Conservation (phyloP, 1,284 basidiomycete genomes). For the Trichosporon ovoides region DNA sequence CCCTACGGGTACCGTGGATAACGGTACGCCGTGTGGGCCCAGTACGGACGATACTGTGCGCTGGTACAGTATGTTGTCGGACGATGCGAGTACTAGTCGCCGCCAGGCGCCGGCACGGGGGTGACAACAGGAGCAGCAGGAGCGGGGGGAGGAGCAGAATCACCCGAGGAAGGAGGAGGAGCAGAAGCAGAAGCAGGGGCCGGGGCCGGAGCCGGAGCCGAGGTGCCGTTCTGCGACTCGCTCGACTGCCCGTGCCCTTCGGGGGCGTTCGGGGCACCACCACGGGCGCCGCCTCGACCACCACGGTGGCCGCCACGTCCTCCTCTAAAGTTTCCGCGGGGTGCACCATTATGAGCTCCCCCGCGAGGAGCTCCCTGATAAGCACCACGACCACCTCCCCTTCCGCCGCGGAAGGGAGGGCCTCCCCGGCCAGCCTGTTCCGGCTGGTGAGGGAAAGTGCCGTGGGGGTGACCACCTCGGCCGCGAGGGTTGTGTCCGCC, state of each 20-base stretch:
- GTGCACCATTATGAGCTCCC: slow-evolving; percentile 2
- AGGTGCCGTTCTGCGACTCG: not conserved
- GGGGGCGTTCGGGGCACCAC: not conserved
- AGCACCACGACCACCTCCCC: slow-evolving; percentile 8
- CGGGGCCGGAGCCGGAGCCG: not conserved
- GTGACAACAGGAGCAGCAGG: slow-evolving; percentile 1
- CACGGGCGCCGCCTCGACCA: slow-evolving; percentile 5
- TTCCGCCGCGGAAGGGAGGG: slow-evolving; percentile 7
- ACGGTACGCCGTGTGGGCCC: too few species aligned
- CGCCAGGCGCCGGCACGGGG: not conserved
- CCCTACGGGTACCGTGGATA: too few species aligned
- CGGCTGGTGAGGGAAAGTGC: not conserved
- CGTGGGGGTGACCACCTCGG: not conserved
- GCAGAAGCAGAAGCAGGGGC: not conserved
- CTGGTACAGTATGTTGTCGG: not conserved
- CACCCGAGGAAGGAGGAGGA: too few species aligned
- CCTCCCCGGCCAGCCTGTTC: slow-evolving; percentile 2
- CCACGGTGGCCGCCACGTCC: slow-evolving; percentile 5
- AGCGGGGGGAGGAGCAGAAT: not conserved
- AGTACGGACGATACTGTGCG: too few species aligned
- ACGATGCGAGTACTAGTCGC: not conserved
- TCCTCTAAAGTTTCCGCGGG: not conserved
- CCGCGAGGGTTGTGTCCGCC: not conserved
- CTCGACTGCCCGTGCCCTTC: not conserved
- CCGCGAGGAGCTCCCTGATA: not conserved